These are phyloP conservation scores for Mrakia gelida DNA, from an alignment of 768 basidiomycete genomes.

Conservation along the genomic window DNA sequence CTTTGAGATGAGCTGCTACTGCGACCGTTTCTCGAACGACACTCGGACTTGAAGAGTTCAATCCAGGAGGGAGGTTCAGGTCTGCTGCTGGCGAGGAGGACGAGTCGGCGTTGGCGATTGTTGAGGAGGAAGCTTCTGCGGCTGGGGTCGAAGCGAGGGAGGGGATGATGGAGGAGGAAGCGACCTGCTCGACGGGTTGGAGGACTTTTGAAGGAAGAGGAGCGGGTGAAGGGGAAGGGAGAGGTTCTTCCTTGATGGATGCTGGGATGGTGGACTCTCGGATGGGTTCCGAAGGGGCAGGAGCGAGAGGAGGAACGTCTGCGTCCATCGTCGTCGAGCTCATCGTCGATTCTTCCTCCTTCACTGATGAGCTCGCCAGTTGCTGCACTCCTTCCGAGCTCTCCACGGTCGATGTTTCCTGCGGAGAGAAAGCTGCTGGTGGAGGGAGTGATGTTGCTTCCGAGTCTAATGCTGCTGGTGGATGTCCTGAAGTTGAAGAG, in stretches of 20 bases:
- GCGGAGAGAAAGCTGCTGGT: background rate
- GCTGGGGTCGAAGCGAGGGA: background rate
- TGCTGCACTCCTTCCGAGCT: background rate
- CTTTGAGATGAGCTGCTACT: constrained; percentile 37
- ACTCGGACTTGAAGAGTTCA: constrained; percentile 38
- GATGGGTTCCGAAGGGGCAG: background rate
- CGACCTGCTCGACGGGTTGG: background rate
- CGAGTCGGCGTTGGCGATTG: background rate
- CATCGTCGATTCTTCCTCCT: background rate
- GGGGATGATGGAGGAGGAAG: background rate
- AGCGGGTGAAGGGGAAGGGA: background rate
- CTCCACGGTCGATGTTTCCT: too few species aligned
- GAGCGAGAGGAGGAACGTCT: background rate
- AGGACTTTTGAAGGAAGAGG: background rate
- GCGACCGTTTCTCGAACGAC: constrained; percentile 38
- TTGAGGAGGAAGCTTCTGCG: background rate
- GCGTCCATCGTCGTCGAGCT: background rate
- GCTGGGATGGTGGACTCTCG: background rate
- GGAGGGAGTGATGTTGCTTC: background rate
- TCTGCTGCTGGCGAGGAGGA: background rate
- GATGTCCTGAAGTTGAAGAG: background rate
- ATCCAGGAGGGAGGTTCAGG: constrained; percentile 36
- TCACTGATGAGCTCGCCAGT: background rate
- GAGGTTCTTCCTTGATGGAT: background rate
- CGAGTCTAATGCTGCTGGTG: background rate